Conservation (phyloP, 768 basidiomycete species). For the Terana coerulea region DNA sequence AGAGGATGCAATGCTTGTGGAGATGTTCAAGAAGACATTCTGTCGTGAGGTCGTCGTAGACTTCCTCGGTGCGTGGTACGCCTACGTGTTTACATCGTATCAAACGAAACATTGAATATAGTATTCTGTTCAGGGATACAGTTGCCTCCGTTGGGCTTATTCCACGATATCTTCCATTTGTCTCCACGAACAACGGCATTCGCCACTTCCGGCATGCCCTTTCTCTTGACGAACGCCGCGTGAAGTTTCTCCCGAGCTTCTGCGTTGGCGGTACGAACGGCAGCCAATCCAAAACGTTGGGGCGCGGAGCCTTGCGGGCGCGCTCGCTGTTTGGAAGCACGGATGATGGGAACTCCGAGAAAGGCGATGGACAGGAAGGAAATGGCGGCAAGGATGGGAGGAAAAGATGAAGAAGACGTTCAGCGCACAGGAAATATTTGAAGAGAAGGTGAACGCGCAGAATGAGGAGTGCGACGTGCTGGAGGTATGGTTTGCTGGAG, state of each 20-base stretch:
- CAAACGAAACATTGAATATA: background rate
- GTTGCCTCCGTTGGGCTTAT: conserved; percentile 60
- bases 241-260: conserved; percentile 40
- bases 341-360: background rate
- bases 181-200: conserved; percentile 48
- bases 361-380: background rate
- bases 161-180: conserved; percentile 47
- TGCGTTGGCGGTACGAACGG: conserved; percentile 8
- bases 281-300: background rate
- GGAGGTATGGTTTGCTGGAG: conserved; percentile 66
- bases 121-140: conserved; percentile 49
- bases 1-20: conserved; percentile 9
- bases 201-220: conserved; percentile 61
- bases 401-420: background rate
- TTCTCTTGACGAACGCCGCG: conserved; percentile 57
- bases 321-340: background rate
- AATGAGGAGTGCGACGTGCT: conserved; percentile 37
- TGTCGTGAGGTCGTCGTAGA: conserved; percentile 41
- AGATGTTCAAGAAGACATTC: conserved; percentile 44
- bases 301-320: background rate
- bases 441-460: conserved; percentile 22
- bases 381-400: background rate
- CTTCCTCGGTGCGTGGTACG: conserved; percentile 51
- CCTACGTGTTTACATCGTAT: background rate
- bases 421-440: conserved; percentile 12